Base-by-base conservation (phyloP, 306 rosid species). In the Dryas drummondii region DNA sequence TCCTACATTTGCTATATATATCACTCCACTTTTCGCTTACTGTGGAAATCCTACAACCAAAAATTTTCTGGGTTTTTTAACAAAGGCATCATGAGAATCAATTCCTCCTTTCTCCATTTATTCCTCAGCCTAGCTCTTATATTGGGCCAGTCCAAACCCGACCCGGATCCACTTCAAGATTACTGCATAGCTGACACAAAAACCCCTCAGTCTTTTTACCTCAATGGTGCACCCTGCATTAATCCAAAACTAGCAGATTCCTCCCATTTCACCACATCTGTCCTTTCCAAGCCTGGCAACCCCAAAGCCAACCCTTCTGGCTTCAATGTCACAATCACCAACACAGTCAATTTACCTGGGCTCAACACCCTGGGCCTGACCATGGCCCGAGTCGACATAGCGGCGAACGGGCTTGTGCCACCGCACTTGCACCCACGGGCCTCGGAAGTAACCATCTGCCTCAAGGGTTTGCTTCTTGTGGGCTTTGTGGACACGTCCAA, bases 381-480 rank as follows among this genome's bases (percentile, higher is more conserved):
- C 0, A 10, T 90, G 87, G 88, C 75, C 80, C 87, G 92, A 6
- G 49, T 86, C 0, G 98, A 90, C 63, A 55, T 88, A 2, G 86
- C 60, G 0, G 79, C 47, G 0, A 55, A 71, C 7, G 91, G 91
- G 26, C 3, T 84, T 0, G 81, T 87, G 4, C 88, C 93, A 0
- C 90, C 87, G 3, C 98, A 87, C 78, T 62, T 76, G 0, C 96
- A 93, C 68, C 94, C 94, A 13, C 85, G 96, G 73, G 98, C 94
- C 80, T 83, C 90, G 0, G 94, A 90, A 63, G 82, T 84, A 7
- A 53, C 67, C n/a, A 72, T 16, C 15, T 87, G 88, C 77, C 74
- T 87, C 14, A 26, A 71, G 10, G 98, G 92, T 6, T 22, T 2
- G 32, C 78, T 88, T 3, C 81, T 83, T 4, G 91, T 84, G 82